Percentiles rank a stretch among this genome's conserved stretches.
These are phyloP conservation scores for Chrysanthemum makinoi DNA, from an alignment of 129 eudicot genomes.

Conservation along the genomic window DNA sequence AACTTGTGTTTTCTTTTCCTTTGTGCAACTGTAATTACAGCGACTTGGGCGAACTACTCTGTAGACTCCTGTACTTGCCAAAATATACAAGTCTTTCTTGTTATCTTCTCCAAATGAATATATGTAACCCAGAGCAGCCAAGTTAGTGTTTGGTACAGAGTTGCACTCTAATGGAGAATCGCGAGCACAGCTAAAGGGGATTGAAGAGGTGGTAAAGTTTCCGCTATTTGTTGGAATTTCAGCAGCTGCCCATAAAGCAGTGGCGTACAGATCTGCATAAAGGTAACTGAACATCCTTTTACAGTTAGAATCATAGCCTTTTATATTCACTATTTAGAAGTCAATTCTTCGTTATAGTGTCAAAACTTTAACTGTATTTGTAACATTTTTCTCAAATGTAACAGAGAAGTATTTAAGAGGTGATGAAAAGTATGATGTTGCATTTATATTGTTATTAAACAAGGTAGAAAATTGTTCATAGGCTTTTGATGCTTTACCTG, in stretches of 20 bases:
- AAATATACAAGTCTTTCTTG: constrained; percentile 52
- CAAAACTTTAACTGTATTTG: background rate
- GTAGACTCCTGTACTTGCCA: constrained; percentile 67
- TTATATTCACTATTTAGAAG: background rate
- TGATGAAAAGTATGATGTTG: background rate
- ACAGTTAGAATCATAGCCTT: constrained; percentile 16
- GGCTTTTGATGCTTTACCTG: constrained; percentile 40
- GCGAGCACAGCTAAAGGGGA: constrained; percentile 71
- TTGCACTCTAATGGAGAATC: constrained; percentile 65
- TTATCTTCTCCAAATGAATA: constrained; percentile 81
- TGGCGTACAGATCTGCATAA: constrained; percentile 76
- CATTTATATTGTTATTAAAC: background rate
- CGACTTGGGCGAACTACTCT: constrained; percentile 89
- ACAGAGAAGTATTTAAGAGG: background rate
- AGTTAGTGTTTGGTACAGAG: constrained; percentile 52
- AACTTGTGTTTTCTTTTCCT: constrained; percentile 39
- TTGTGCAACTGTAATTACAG: constrained; percentile 71
- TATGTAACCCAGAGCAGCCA: constrained; percentile 63
- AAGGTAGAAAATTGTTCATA: background rate
- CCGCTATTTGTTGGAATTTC: constrained; percentile 79
- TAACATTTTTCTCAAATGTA: background rate
- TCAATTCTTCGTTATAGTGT: background rate
- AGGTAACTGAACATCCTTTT: constrained; percentile 50
- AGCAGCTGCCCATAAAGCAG: constrained; percentile 64
- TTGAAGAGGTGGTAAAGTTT: constrained; percentile 50